phyloP scores from a whole-genome alignment of 2,329 filamentous ascomycete genomes.

The Fusarium sp. region DNA sequence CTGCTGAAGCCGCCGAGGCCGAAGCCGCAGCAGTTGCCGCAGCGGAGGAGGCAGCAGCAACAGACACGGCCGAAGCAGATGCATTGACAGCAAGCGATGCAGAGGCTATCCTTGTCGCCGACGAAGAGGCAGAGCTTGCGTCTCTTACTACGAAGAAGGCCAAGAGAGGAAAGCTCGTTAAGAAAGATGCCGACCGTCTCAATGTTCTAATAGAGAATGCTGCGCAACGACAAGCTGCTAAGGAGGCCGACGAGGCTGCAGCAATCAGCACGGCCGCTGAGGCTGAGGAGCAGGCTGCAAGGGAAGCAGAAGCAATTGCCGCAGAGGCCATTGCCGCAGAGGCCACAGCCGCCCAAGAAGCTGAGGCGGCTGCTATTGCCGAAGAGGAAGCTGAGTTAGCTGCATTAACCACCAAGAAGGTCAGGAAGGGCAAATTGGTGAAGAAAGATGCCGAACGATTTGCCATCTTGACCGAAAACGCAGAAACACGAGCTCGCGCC shows the following conservation, averaged over 20 bases:
- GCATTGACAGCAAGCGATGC: conserved; percentile 35
- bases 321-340: conserved; percentile 34
- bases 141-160: conserved; percentile 40
- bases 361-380: conserved; percentile 21
- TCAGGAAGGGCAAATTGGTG: conserved; percentile 34
- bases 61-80: conserved; percentile 35
- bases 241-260: conserved; percentile 45
- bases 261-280: conserved; percentile 15
- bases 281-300: conserved; percentile 34
- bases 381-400: conserved; percentile 39
- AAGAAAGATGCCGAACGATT: conserved; percentile 41
- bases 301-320: conserved; percentile 49
- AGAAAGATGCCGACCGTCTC: conserved; percentile 43
- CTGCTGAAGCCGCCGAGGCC: conserved; percentile 2
- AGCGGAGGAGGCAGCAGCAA: background rate
- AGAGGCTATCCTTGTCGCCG: conserved; percentile 29
- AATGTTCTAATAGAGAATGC: conserved; percentile 44
- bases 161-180: conserved; percentile 43
- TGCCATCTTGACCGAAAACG: conserved; percentile 31
- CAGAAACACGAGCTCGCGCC: conserved; percentile 33
- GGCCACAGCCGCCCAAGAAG: conserved; percentile 34
- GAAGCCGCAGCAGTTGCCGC: conserved; percentile 23
- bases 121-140: conserved; percentile 44
- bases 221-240: conserved; percentile 38
- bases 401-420: conserved; percentile 32